A percentile compares a stretch with the other conserved stretches of the same genome.
Evolutionary conservation across 768 basidiomycete genomes (phyloP).

Genomic region (Collybia sordida): DNA sequence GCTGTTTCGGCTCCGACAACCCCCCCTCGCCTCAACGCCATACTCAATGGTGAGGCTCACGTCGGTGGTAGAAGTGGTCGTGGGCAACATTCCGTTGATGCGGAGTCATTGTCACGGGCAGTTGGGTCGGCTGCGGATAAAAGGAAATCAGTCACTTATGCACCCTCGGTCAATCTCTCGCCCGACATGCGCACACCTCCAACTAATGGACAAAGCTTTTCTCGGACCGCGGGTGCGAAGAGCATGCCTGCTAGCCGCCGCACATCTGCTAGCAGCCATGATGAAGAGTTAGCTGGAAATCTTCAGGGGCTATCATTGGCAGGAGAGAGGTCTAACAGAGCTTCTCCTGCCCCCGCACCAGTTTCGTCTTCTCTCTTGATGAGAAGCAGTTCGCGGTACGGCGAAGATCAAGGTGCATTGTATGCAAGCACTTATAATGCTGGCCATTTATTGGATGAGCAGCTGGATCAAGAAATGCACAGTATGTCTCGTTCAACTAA

Average conservation of each 20-base stretch:
- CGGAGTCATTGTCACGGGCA: slow-evolving; percentile 63
- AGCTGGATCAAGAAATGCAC: slow-evolving; percentile 92
- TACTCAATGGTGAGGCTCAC: slow-evolving; percentile 59
- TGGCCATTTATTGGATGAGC: slow-evolving; percentile 91
- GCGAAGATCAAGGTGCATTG: slow-evolving; percentile 56
- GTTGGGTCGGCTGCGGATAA: slow-evolving; percentile 73
- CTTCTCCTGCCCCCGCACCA: slow-evolving; percentile 55
- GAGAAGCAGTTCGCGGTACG: slow-evolving; percentile 51
- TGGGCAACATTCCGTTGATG: slow-evolving; percentile 55
- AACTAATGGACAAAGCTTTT: slow-evolving; percentile 52
- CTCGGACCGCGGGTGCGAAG: slow-evolving; percentile 75
- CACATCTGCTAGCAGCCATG: slow-evolving; percentile 84
- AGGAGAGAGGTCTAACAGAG: slow-evolving; percentile 57
- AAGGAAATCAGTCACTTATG: slow-evolving; percentile 85
- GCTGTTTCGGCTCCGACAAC: slow-evolving; percentile 90
- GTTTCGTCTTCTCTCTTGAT: slow-evolving; percentile 53
- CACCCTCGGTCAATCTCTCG: slow-evolving; percentile 72
- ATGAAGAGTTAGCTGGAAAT: slow-evolving; percentile 78
- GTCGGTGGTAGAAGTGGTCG: slow-evolving; percentile 39
- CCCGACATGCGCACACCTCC: slow-evolving; percentile 57
- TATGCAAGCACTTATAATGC: slow-evolving; percentile 72
- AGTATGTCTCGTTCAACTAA: slow-evolving; percentile 60
- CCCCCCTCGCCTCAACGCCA: slow-evolving; percentile 75
- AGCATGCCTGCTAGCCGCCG: slow-evolving; percentile 93
- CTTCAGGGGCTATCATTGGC: slow-evolving; percentile 70